Conservation (phyloP, 2,329 filamentous ascomycete species). For the Penicillium hesseltinei region DNA sequence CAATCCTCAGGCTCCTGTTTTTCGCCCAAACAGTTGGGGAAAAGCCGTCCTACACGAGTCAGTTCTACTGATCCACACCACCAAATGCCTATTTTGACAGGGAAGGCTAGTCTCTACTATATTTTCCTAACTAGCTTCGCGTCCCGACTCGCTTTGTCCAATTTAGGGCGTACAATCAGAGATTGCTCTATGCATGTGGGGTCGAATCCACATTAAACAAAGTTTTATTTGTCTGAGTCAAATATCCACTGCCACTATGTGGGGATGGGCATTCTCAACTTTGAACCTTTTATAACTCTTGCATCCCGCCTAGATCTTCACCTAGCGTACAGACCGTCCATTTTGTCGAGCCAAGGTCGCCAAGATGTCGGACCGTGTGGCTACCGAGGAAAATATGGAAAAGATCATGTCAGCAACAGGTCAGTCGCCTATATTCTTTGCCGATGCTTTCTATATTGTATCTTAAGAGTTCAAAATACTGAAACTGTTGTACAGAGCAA, state of each 20-base stretch:
- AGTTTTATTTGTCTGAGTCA: constrained; percentile 16
- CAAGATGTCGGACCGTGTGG: constrained; percentile 20
- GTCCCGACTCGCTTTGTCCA: constrained; percentile 10
- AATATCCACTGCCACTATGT: constrained; percentile 12
- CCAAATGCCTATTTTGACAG: constrained; percentile 15
- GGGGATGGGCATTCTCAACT: constrained; percentile 2
- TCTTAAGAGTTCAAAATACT: not conserved
- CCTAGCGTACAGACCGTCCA: not conserved
- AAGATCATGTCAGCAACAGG: constrained; percentile 21
- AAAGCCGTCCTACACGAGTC: constrained; percentile 25
- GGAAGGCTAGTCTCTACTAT: constrained; percentile 8
- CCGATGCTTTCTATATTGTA: not conserved
- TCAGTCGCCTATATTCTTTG: constrained; percentile 1
- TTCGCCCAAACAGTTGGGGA: constrained; percentile 10
- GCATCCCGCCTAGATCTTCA: constrained; percentile 13
- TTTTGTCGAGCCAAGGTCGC: constrained; percentile 1
- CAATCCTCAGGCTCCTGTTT: constrained; percentile 9
- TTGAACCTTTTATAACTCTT: constrained; percentile 11
- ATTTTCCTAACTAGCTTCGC: constrained; percentile 10
- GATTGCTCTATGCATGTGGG: constrained; percentile 16
- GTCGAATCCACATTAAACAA: constrained; percentile 11
- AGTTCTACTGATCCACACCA: constrained; percentile 18
- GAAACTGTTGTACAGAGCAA: constrained; percentile 7
- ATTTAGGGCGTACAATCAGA: constrained; percentile 15
- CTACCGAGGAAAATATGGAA: constrained; percentile 18